Base-by-base conservation (phyloP, 805 yeast species). In the Lipomyces starkeyi region DNA sequence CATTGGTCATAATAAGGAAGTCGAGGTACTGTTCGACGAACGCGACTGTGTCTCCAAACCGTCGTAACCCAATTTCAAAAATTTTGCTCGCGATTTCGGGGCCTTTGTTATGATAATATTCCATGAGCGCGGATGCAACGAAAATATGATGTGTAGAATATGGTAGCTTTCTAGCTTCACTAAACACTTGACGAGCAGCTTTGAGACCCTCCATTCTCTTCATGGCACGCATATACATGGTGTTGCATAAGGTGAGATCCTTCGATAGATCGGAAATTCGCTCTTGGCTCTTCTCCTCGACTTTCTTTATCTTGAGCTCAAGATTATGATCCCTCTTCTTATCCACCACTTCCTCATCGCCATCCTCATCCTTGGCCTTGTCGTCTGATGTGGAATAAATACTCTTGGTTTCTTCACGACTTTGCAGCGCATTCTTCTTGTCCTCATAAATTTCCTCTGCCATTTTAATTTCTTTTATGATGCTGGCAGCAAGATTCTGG, bases 101-200 rank as follows among this genome's bases (percentile, higher is more conserved):
- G 55, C 75, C 75, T 68, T 86, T 88, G 67, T 88, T 83, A 73
- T 86, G 87, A 71, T 82, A 82, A 73, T 85, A 88, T 76, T 94
- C 99, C 81, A 93, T 82, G 76, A 86, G 81, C 0, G 98, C 97
- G 74, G 90, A 89, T 67, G 91, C 94, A 25, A 88, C 88, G 78
- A 85, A 94, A 25, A 94, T 84, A 73, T 91, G 91, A 80, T 88
- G 87, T 0, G 96, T 89, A 55, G 90, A 75, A 68, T 80, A 82
- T n/a, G 81, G 76, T 72, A 86, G 84, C 75, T 87, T 86, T 73
- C 97, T 86, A 8, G 90, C 89, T 72, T 83, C 85, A 64, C 90
- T 84, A 76, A 93, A 92, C 1, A 91, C 82, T 29, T 81, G 76
- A 69, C 98, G 84, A 1, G 97, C 93, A 49, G 88, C 92, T 61